Conservation (phyloP, 139 green algal genomes). For the Chlorella vulgaris region DNA sequence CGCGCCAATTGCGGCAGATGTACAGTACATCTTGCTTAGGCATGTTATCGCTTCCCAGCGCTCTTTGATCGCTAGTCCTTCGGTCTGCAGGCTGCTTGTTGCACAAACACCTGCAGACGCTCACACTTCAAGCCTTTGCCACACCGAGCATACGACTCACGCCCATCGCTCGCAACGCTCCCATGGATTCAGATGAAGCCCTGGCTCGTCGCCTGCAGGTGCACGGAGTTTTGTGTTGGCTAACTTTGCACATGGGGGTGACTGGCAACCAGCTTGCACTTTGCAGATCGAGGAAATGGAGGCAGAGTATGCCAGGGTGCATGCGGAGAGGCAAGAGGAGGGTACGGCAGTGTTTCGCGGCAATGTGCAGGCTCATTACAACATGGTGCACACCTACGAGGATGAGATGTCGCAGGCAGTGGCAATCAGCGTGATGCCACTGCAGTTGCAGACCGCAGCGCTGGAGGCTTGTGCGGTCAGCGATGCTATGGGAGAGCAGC, state of each 20-base stretch:
- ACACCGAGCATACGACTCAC: neutral
- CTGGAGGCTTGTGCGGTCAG: conserved; percentile 37
- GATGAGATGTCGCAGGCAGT: conserved; percentile 53
- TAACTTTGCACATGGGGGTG: neutral
- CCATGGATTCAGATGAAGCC: neutral
- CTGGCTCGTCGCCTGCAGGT: neutral
- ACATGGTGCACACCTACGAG: conserved; percentile 50
- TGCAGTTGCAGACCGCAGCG: conserved; percentile 41
- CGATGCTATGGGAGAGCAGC: conserved; percentile 40
- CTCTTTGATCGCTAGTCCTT: too few species aligned
- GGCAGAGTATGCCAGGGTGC: neutral
- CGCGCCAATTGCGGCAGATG: neutral
- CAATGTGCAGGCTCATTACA: neutral
- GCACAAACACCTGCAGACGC: too few species aligned
- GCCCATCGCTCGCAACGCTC: neutral
- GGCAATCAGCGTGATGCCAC: conserved; percentile 60
- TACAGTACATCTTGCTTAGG: too few species aligned
- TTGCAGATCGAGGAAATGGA: neutral
- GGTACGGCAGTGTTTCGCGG: neutral
- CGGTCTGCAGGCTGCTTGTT: too few species aligned
- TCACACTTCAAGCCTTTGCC: too few species aligned
- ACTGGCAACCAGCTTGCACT: neutral
- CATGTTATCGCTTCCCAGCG: too few species aligned
- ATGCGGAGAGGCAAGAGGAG: too few species aligned
- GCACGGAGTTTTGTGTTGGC: neutral